Evolutionary conservation across 2,329 filamentous ascomycete genomes (phyloP).

Genomic region (Aureobasidium leucospermi): DNA sequence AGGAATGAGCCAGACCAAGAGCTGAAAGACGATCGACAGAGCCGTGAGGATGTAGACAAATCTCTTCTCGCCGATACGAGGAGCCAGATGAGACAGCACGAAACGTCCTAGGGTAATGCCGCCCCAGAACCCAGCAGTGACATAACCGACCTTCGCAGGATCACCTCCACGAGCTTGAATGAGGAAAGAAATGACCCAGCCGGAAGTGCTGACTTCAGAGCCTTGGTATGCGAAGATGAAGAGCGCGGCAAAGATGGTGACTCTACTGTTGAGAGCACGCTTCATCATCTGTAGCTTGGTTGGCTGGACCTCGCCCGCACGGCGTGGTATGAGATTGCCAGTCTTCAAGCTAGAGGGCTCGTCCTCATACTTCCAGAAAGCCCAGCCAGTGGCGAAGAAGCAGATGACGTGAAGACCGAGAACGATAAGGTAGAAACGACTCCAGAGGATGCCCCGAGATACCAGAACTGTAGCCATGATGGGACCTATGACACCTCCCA

Average conservation of each 20-base stretch:
- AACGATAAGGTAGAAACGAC: slow-evolving; percentile 63
- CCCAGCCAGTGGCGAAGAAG: slow-evolving; percentile 53
- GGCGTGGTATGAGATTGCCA: slow-evolving; percentile 25
- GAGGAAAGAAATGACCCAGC: slow-evolving; percentile 82
- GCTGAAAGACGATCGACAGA: slow-evolving; percentile 59
- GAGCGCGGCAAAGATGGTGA: slow-evolving; percentile 65
- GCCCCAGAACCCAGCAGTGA: slow-evolving; percentile 61
- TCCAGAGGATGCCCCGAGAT: slow-evolving; percentile 56
- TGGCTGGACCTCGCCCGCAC: slow-evolving; percentile 29
- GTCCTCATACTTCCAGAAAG: slow-evolving; percentile 63
- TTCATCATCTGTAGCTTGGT: slow-evolving; percentile 42
- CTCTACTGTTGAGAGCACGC: slow-evolving; percentile 43
- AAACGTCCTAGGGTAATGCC: slow-evolving; percentile 51
- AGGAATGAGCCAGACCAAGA: slow-evolving; percentile 72
- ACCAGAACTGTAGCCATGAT: slow-evolving; percentile 69
- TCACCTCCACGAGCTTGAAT: slow-evolving; percentile 65
- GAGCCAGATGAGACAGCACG: slow-evolving; percentile 58
- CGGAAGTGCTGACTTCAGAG: slow-evolving; percentile 73
- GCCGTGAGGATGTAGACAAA: slow-evolving; percentile 58
- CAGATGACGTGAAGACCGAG: slow-evolving; percentile 53
- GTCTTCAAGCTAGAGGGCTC: slow-evolving; percentile 45
- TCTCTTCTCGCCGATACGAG: slow-evolving; percentile 60
- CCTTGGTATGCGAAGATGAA: slow-evolving; percentile 87
- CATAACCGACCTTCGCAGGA: slow-evolving; percentile 67
- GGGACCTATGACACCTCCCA: slow-evolving; percentile 53